Evolutionary conservation across 1,284 basidiomycete species (phyloP), one percentile per base, ranked within the genome.

Genomic region (Ceratobasidium sp.): DNA sequence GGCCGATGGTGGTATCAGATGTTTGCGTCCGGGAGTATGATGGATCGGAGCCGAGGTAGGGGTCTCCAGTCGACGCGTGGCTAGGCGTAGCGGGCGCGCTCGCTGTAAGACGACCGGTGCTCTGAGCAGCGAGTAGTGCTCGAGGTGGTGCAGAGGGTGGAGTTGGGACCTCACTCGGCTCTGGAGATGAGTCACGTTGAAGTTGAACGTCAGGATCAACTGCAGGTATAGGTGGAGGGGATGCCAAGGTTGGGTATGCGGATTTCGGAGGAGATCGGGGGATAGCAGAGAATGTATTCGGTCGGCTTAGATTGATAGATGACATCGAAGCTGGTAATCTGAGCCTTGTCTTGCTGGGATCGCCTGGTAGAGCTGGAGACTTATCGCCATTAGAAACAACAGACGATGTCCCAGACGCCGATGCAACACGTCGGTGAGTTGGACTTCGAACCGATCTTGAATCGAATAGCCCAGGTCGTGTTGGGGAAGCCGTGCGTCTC

Each of bases 21-120:
- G 27, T 66, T 8, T 48, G 63, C 1, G 63, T 29, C 19, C 47
- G 63, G 33, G 50, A 5, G 31, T 15, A 15, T 9, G 53, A 14
- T 56, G 24, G 7, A 56, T 56, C 53, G 53, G 60, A 29, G 14
- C 31, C 19, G 57, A n/a, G 14, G 7, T 8, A 27, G 29, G n/a
- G 2, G 57, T 36, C 33, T 27, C 33, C 19, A 41, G 57, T 2
- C 33, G 33, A 19, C 7, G 41, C 9, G 56, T 72, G 31, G 27
- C 27, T 50, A 29, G 67, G 67, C 19, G 67, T 72, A n/a, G 33
- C 67, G 22, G 67, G 67, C 36, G 67, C 67, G 29, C 67, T 72
- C 24, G 56, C 29, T 29, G 56, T 36, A 11, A 45, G 15, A 45
- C 27, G 67, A 17, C 31, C 41, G 9, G 54, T 19, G 29, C 17